Evolutionary conservation across 306 rosid species (phyloP).

Genomic region (Quercus robur): DNA sequence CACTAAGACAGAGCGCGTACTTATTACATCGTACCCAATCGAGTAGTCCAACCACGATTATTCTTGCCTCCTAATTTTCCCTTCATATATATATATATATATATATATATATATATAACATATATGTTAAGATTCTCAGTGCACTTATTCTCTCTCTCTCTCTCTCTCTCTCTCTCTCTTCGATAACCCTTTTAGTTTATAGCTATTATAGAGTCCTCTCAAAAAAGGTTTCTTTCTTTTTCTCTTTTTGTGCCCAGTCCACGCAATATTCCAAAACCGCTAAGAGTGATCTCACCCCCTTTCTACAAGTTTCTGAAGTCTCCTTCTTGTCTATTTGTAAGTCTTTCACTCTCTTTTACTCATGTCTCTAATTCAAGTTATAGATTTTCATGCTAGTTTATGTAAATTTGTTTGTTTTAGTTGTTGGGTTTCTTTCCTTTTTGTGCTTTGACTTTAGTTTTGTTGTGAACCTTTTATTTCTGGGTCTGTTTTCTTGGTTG

Average conservation of each 20-base stretch:
- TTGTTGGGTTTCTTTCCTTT: not conserved
- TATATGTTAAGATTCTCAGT: too few relatives aligned
- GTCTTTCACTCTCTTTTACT: not conserved
- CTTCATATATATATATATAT: too few relatives aligned
- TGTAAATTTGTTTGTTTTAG: not conserved
- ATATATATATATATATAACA: too few relatives aligned
- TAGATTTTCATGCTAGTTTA: not conserved
- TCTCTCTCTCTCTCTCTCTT: not conserved
- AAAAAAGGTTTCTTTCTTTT: not conserved
- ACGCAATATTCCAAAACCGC: not conserved
- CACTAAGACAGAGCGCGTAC: not conserved
- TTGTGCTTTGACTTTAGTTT: not conserved
- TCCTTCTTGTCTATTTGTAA: not conserved
- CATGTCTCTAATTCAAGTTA: too few relatives aligned
- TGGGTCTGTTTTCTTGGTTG: not conserved
- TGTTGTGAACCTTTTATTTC: not conserved
- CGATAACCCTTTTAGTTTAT: not conserved
- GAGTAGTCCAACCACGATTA: not conserved
- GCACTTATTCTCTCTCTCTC: not conserved
- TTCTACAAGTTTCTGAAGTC: not conserved
- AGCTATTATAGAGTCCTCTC: not conserved
- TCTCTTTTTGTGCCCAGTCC: not conserved
- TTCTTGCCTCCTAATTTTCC: not conserved
- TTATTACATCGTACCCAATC: not conserved
- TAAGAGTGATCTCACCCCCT: not conserved